Base-by-base conservation (phyloP, 2,329 filamentous ascomycete genomes). In the Trichoderma aggressivum region DNA sequence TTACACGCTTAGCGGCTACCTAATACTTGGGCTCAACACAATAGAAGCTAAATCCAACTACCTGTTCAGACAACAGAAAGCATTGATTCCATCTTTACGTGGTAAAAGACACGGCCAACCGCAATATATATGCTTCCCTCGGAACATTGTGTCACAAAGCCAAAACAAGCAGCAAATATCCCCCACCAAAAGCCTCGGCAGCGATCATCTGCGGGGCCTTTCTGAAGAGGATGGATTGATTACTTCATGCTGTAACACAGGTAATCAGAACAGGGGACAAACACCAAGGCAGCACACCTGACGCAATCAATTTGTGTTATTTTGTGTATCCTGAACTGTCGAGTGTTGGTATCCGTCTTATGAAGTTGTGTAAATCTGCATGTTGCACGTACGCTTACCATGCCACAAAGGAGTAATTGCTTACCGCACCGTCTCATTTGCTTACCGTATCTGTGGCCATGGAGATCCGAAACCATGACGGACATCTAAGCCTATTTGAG, bases 121-220 rank as follows among this genome's bases (percentile, higher is more conserved):
- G 16, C 24, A 16, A 61, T 26, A 39, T 61, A 61, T 60, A 16
- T 24, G n/a, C 12, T 61, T 18, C 32, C 39, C 7, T 61, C 12
- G 21, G 14, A 39, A 12, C 47, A 36, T 36, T 39, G 21, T 43
- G 5, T 65, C 43, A 32, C 28, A 34, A 8, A 12, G 0, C 28
- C 18, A 60, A 34, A 21, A 5, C 32, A 24, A 24, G 21, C 24
- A 24, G 58, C n/a, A 16, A 60, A 8, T 32, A 11, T 14, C 12
- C 65, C 50, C 68, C 64, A 53, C 63, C 12, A 26, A 3, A n/a
- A 50, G 39, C 66, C 66, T 69, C 66, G 66, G 65, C 64, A 63
- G 50, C 70, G 28, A 63, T 30, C n/a, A 58, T 24, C 21, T 43
- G 32, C 32, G 24, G 47, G 62, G 32, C 62, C n/a, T n/a, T 4